A percentile compares a stretch with the other conserved stretches of the same genome.
These are phyloP conservation scores for Phalaenopsis hybrid DNA, from an alignment of 116 monocot genomes.

Conservation along the genomic window DNA sequence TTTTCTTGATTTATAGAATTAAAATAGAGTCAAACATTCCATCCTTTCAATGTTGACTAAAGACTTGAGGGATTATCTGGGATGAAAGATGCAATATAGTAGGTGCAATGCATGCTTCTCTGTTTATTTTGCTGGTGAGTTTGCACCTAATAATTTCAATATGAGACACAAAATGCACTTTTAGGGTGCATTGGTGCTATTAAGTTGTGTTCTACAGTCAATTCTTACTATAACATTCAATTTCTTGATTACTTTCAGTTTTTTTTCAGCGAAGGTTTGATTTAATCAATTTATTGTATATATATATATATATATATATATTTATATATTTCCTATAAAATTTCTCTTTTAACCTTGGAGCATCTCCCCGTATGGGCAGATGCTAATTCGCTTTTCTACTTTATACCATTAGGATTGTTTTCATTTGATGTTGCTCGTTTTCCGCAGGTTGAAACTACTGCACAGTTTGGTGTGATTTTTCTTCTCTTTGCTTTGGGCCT, in stretches of 20 bases:
- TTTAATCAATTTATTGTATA: background rate
- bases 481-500: slow-evolving; percentile 93
- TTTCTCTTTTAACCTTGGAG: background rate
- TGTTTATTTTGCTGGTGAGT: no score
- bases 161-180: no score
- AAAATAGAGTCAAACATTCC: no score
- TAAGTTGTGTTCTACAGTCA: no score
- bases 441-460: slow-evolving; percentile 82
- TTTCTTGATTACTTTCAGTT: background rate
- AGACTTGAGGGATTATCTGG: no score
- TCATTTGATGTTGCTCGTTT: slow-evolving; percentile 5
- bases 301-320: background rate
- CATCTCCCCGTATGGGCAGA: background rate
- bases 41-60: no score
- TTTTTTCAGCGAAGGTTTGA: background rate
- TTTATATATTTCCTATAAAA: background rate
- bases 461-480: slow-evolving; percentile 93
- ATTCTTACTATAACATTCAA: background rate
- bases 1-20: no score
- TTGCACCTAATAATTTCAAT: no score
- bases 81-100: no score
- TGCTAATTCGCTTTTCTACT: background rate
- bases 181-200: no score
- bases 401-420: background rate
- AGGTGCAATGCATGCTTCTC: no score